Evolutionary conservation across 257 asterid species (phyloP).

Genomic region (Solanum raphanifolium): DNA sequence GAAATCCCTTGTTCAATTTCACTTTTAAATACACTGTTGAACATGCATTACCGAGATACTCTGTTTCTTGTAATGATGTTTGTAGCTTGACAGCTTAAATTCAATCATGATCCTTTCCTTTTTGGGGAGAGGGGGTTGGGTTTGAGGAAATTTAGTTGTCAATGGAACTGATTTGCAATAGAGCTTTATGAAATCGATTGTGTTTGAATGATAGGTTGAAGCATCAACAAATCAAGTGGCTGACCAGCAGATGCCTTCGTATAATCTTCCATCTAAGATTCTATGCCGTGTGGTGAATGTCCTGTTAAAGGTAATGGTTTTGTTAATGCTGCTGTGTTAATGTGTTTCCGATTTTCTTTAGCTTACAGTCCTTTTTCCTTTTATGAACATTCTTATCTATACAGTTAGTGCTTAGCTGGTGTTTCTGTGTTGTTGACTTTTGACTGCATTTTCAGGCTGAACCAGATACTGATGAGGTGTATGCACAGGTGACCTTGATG

Average conservation of each 20-base stretch:
- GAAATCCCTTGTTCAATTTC: not conserved
- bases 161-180: not conserved
- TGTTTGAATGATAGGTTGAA: slow-evolving; percentile 53
- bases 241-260: slow-evolving; percentile 88
- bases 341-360: not conserved
- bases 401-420: not conserved
- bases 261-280: slow-evolving; percentile 83
- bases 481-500: slow-evolving; percentile 83
- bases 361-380: not conserved
- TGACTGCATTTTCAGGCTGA: slow-evolving; percentile 55
- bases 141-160: not conserved
- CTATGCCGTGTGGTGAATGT: slow-evolving; percentile 82
- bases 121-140: not conserved
- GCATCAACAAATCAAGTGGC: slow-evolving; percentile 94
- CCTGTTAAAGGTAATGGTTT: slow-evolving; percentile 48
- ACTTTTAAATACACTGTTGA: not conserved
- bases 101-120: not conserved
- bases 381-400: not conserved
- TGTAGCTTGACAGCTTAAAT: not conserved
- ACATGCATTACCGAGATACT: not conserved
- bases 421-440: slow-evolving; percentile 8
- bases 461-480: slow-evolving; percentile 94
- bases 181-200: not conserved
- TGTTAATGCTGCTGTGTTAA: not conserved
- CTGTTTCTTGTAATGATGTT: not conserved